phyloP scores from a whole-genome alignment of 2,329 filamentous ascomycete species.

The Trichoderma hamatum region DNA sequence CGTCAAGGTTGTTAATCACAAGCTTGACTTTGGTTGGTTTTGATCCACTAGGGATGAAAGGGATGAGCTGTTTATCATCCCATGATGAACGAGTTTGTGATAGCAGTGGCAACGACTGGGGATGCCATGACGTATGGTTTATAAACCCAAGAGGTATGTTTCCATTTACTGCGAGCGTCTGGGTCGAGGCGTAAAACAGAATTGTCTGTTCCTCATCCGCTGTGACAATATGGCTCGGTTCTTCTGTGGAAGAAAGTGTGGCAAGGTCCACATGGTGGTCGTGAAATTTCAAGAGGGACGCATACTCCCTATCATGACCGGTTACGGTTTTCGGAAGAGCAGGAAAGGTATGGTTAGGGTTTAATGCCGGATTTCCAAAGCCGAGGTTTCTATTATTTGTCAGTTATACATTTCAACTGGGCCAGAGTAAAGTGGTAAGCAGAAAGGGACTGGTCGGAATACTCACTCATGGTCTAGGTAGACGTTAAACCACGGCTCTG shows the following conservation, averaged over 20 bases:
- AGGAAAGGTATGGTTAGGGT: constrained; percentile 30
- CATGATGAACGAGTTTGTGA: constrained; percentile 31
- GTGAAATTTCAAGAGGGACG: neutral
- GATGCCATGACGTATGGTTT: constrained; percentile 35
- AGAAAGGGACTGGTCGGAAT: neutral
- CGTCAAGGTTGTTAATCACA: constrained; percentile 41
- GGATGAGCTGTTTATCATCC: constrained; percentile 33
- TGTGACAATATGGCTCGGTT: neutral
- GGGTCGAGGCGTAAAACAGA: constrained; percentile 34
- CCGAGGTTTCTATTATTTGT: constrained; percentile 31
- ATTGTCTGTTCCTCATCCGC: constrained; percentile 31
- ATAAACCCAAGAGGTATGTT: constrained; percentile 35
- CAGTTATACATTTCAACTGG: neutral
- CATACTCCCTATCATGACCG: constrained; percentile 14
- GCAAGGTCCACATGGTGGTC: constrained; percentile 26
- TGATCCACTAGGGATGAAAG: constrained; percentile 28
- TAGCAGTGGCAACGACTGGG: constrained; percentile 31
- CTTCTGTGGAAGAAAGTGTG: constrained; percentile 5
- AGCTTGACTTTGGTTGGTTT: constrained; percentile 33
- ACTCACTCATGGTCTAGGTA: constrained; percentile 36
- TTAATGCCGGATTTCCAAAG: constrained; percentile 32
- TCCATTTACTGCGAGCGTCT: constrained; percentile 31
- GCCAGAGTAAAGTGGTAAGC: too few species aligned
- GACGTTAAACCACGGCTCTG: constrained; percentile 31
- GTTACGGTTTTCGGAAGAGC: constrained; percentile 27